Conservation (phyloP, 768 basidiomycete species). For the Boletellus ananiceps region DNA sequence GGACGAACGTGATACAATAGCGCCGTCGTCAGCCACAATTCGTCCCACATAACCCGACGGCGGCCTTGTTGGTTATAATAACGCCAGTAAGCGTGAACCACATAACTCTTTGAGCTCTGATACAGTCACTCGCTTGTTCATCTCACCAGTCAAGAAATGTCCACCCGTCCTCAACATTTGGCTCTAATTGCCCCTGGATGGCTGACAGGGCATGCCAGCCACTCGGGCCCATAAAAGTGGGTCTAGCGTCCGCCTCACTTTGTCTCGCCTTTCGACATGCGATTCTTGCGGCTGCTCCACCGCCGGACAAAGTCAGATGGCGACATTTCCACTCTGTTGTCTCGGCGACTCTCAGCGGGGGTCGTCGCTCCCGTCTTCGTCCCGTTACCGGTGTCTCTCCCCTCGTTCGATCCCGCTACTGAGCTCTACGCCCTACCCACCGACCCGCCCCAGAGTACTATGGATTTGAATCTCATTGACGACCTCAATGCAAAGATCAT, state of each 20-base stretch:
- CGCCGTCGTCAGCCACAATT: too few species aligned
- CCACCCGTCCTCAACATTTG: not conserved
- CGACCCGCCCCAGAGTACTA: not conserved
- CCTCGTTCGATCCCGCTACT: constrained; percentile 22
- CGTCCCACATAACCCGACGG: constrained; percentile 34
- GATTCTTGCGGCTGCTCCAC: constrained; percentile 45
- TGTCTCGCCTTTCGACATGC: constrained; percentile 29
- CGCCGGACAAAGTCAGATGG: constrained; percentile 46
- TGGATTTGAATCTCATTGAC: not conserved
- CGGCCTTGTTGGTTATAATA: constrained; percentile 32
- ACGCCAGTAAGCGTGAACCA: constrained; percentile 12
- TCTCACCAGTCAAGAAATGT: not conserved
- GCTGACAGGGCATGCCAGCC: constrained; percentile 21
- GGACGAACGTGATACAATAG: constrained; percentile 31
- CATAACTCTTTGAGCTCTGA: too few species aligned
- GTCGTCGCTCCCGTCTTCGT: constrained; percentile 21
- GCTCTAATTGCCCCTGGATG: not conserved
- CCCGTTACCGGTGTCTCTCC: constrained; percentile 17
- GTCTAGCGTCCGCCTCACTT: not conserved
- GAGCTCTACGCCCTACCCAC: constrained; percentile 18
- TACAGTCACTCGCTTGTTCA: not conserved
- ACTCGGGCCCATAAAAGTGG: constrained; percentile 15
- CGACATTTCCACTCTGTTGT: constrained; percentile 29
- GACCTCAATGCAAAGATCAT: constrained; percentile 7
- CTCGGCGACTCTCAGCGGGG: not conserved